phyloP scores from a whole-genome alignment of 768 basidiomycete species.

The Russula abietina region DNA sequence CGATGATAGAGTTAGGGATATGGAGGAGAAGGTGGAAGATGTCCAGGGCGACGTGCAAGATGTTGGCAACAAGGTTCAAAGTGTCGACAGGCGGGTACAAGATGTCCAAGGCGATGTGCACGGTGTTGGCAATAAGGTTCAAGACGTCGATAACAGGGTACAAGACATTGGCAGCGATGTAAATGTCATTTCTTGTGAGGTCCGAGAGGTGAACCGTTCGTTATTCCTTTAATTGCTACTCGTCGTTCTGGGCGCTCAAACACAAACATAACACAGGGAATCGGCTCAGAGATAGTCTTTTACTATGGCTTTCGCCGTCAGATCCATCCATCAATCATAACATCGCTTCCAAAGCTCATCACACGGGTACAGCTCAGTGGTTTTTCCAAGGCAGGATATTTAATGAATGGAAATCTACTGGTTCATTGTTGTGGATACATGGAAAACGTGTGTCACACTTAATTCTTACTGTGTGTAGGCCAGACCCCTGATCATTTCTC shows the following conservation, averaged over 20 bases:
- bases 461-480: background rate
- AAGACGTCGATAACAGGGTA: background rate
- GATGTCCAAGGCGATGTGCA: no score
- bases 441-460: background rate
- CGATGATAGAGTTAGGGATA: no score
- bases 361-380: background rate
- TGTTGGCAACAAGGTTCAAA: background rate
- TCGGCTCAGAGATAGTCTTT: background rate
- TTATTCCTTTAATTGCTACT: background rate
- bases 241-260: background rate
- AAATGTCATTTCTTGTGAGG: no score
- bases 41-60: background rate
- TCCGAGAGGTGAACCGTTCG: background rate
- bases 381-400: background rate
- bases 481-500: background rate
- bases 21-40: background rate
- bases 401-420: background rate
- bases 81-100: no score
- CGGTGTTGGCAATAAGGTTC: background rate
- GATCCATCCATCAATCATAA: background rate
- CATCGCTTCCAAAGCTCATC: background rate
- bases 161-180: no score
- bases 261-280: background rate
- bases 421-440: background rate
- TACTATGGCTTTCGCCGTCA: background rate